Evolutionary conservation across 139 green algal species (phyloP), one percentile per base, ranked within the genome.

Genomic region (Coccomyxa sp.): DNA sequence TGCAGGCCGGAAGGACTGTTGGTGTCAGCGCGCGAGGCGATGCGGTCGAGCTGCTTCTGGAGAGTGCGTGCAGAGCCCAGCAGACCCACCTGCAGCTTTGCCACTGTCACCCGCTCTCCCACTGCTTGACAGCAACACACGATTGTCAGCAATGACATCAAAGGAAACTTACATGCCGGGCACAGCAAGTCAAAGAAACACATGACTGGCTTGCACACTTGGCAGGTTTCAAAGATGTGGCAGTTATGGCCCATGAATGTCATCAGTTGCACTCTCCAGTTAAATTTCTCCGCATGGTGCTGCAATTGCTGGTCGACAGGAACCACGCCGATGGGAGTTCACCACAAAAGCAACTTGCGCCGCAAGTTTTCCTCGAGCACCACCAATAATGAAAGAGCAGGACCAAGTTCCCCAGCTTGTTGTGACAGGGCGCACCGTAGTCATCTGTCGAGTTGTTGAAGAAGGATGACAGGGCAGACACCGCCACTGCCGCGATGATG

Each of bases 41-140:
- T 95, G 31, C 87, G 82, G 57, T 99, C 95, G 79, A 99, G 86
- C 81, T 98, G 92, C 21, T 67, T 81, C 89, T 99, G 95, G 77
- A 98, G 92, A 38, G 88, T 79, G 4, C 93, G 87, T 25, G 96
- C 95, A 58, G 90, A 88, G 14, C 95, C 96, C 83, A 99, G 92
- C 51, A 99, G 87, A 16, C 95, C 96, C 17, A 99, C 93, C 87
- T 98, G 93, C 63, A 94, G 63, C 79, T 88, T 87, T 66, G 86
- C 83, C 77, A 96, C 88, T 14, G 91, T 85, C 1, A 86, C 80
- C 32, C 67, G 78, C 63, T 86, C 86, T 67, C 71, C 32, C 80
- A 82, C 86, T 87, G 71, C 60, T 51, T 51, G 38, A 51, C 38
- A 25, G 9, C 67, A 27, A 30, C 67, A 30, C 67, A 75, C 1